Evolutionary conservation across 164 flowering plant genomes (phyloP).

Genomic region (Tetrastigma voinierianum): DNA sequence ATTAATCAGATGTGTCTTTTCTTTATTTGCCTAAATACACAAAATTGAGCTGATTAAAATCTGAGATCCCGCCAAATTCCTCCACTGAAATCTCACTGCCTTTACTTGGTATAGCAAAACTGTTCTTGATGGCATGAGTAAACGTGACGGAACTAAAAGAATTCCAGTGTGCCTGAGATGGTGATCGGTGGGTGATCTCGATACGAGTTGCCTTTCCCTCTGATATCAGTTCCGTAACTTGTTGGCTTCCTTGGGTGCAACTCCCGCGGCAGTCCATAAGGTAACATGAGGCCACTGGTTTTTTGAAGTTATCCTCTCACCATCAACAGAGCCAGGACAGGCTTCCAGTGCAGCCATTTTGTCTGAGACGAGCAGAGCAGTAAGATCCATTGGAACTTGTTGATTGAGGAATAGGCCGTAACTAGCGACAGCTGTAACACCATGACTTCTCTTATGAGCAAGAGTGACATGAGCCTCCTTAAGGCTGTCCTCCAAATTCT

Average conservation of each 20-base stretch:
- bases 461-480: conserved; percentile 80
- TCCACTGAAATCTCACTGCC: neutral
- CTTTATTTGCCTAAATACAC: neutral
- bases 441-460: conserved; percentile 93
- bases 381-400: conserved; percentile 67
- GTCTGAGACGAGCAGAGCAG: conserved; percentile 62
- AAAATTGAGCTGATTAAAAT: neutral
- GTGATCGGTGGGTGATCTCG: conserved; percentile 57
- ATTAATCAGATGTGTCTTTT: too few relatives aligned
- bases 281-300: conserved; percentile 97
- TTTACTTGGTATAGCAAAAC: neutral
- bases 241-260: conserved; percentile 78
- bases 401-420: conserved; percentile 58
- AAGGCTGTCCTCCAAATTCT: conserved; percentile 43
- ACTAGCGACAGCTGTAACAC: conserved; percentile 78
- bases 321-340: conserved; percentile 57
- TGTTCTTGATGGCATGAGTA: too few relatives aligned
- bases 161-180: conserved; percentile 41
- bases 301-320: conserved; percentile 63
- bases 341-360: conserved; percentile 81
- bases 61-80: neutral
- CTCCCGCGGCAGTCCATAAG: conserved; percentile 79
- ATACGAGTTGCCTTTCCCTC: conserved; percentile 79
- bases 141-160: conserved; percentile 24
- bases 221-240: conserved; percentile 45